A percentile compares a stretch with the other conserved stretches of the same genome.
phyloP scores from a whole-genome alignment of 2,329 filamentous ascomycete genomes.

The Cercospora sesami region DNA sequence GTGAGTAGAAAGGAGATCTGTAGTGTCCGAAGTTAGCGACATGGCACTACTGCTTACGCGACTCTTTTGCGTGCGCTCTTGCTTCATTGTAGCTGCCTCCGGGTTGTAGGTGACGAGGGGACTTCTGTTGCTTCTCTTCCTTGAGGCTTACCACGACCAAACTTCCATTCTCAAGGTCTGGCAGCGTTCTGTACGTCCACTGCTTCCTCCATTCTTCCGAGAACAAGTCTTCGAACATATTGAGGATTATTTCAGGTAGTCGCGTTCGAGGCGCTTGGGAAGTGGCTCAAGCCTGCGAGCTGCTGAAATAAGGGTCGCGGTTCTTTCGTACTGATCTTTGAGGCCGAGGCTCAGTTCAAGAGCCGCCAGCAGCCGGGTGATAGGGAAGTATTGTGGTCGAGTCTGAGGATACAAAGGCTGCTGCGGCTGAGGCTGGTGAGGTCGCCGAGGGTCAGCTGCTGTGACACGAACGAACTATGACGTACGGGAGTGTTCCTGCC shows the following conservation, averaged over 20 bases:
- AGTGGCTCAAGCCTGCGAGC: neutral
- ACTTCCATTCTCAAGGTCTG: neutral
- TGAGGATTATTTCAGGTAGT: neutral
- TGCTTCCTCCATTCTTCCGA: slow-evolving; percentile 1
- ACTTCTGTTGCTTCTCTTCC: neutral
- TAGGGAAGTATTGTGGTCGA: neutral
- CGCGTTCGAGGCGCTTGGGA: neutral
- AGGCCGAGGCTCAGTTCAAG: neutral
- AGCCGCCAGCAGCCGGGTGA: neutral
- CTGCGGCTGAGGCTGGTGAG: neutral
- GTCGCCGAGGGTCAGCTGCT: neutral
- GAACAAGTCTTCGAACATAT: neutral
- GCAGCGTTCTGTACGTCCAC: neutral
- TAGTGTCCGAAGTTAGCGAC: neutral
- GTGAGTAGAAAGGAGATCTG: neutral
- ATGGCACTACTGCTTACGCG: neutral
- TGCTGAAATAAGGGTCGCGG: neutral
- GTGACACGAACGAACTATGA: neutral
- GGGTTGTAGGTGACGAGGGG: neutral
- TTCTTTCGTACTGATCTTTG: neutral
- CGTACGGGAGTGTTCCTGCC: neutral
- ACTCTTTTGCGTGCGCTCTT: neutral
- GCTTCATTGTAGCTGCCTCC: neutral
- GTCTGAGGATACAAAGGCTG: neutral
- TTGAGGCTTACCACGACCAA: neutral